Percentiles rank a stretch among this genome's conserved stretches.
These are phyloP conservation scores for Crucihimalaya himalaica DNA, from an alignment of 345 rosid species.

Conservation along the genomic window DNA sequence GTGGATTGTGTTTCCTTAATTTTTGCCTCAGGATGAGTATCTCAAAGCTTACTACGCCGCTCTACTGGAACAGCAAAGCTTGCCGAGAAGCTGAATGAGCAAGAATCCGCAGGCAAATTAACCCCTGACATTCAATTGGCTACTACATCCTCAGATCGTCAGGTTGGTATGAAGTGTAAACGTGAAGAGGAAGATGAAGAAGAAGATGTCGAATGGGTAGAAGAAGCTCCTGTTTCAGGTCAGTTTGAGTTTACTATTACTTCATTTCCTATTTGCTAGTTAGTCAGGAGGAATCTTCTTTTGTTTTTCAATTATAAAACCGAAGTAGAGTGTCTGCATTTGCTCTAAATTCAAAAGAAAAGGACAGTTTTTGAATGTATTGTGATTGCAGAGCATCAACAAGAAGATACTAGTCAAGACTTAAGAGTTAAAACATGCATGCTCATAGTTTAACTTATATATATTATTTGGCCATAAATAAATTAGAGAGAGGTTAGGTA, in stretches of 20 bases:
- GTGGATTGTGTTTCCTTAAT: neutral
- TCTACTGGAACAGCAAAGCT: slow-evolving; percentile 52
- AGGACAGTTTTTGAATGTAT: no score
- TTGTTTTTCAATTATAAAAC: no score
- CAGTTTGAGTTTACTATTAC: slow-evolving; percentile 17
- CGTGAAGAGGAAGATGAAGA: slow-evolving; percentile 68
- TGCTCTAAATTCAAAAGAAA: no score
- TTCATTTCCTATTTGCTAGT: no score
- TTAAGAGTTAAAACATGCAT: no score
- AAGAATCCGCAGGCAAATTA: slow-evolving; percentile 39
- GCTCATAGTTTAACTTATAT: no score
- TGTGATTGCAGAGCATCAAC: no score
- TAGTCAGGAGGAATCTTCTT: no score
- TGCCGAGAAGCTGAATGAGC: slow-evolving; percentile 52
- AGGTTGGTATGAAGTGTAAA: slow-evolving; percentile 78
- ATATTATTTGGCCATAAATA: no score
- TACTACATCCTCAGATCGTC: slow-evolving; percentile 50
- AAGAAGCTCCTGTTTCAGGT: slow-evolving; percentile 61
- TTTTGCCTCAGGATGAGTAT: slow-evolving; percentile 66
- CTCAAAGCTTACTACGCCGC: slow-evolving; percentile 74
- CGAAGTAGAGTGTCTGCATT: no score
- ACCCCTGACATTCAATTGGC: slow-evolving; percentile 39
- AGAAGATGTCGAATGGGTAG: slow-evolving; percentile 70
- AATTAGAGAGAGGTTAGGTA: no score
- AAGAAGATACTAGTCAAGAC: no score